Conservation (phyloP, 2,329 filamentous ascomycete species). For the Alternaria tenuissima region DNA sequence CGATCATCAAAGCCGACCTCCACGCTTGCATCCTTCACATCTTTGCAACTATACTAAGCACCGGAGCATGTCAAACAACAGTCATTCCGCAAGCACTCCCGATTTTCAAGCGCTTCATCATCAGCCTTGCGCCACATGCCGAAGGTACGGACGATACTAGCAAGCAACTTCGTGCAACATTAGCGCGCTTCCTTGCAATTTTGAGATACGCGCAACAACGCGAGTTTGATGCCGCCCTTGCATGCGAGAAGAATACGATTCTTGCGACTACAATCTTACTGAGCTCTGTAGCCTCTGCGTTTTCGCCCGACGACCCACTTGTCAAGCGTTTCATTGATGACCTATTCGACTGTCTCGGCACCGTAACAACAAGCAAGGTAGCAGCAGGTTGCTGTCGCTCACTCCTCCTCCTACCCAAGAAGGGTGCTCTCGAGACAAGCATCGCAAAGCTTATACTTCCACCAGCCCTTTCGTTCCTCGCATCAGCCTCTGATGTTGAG, state of each 20-base stretch:
- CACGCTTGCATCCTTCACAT: slow-evolving; percentile 98
- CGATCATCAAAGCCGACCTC: slow-evolving; percentile 94
- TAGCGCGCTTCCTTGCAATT: slow-evolving; percentile 83
- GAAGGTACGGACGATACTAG: slow-evolving; percentile 62
- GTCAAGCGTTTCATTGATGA: slow-evolving; percentile 80
- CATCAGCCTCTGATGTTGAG: slow-evolving; percentile 68
- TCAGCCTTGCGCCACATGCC: slow-evolving; percentile 67
- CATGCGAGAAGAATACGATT: slow-evolving; percentile 92
- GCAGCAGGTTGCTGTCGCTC: slow-evolving; percentile 90
- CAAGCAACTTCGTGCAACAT: slow-evolving; percentile 79
- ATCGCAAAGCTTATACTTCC: slow-evolving; percentile 79
- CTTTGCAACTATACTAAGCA: slow-evolving; percentile 90
- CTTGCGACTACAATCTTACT: slow-evolving; percentile 89
- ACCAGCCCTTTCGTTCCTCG: slow-evolving; percentile 77
- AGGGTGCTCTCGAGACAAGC: slow-evolving; percentile 58
- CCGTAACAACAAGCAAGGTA: slow-evolving; percentile 85
- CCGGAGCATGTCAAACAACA: slow-evolving; percentile 82
- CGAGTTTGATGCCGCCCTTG: slow-evolving; percentile 77
- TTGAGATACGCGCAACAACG: slow-evolving; percentile 78
- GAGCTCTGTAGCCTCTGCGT: slow-evolving; percentile 76
- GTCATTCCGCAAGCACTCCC: slow-evolving; percentile 91
- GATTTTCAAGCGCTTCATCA: slow-evolving; percentile 89
- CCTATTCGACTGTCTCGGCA: slow-evolving; percentile 82
- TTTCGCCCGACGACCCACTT: slow-evolving; percentile 78
- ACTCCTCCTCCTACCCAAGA: slow-evolving; percentile 71